Conservation (phyloP, 768 basidiomycete genomes). For the Boletus vermiculosoides region DNA sequence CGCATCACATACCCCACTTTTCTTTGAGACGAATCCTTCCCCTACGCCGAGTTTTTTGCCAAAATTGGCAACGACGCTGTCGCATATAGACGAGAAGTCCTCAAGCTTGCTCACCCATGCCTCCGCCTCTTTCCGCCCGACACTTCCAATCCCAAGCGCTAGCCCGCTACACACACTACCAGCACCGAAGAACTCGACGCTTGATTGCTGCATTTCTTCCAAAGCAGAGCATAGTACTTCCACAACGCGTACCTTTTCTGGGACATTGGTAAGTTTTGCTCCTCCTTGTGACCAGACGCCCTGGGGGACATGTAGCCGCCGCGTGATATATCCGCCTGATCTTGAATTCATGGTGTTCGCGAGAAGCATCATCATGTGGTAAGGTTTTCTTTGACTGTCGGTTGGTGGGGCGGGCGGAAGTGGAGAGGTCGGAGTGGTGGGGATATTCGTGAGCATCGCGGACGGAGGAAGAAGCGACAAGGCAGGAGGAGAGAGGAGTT, state of each 20-base stretch:
- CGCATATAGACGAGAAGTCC: conserved; percentile 76
- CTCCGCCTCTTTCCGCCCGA: conserved; percentile 76
- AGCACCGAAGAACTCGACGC: conserved; percentile 73
- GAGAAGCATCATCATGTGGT: conserved; percentile 85
- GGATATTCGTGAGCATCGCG: conserved; percentile 54
- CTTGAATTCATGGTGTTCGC: conserved; percentile 73
- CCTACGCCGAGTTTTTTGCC: conserved; percentile 88
- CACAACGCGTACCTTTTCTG: conserved; percentile 85
- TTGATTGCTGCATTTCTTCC: conserved; percentile 72
- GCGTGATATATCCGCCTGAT: conserved; percentile 87
- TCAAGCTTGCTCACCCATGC: conserved; percentile 76
- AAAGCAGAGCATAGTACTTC: conserved; percentile 75
- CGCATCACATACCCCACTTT: conserved; percentile 52
- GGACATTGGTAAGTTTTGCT: conserved; percentile 75
- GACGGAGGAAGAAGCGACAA: conserved; percentile 44
- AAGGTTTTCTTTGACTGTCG: conserved; percentile 79
- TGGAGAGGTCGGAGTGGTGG: conserved; percentile 75
- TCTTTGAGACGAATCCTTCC: conserved; percentile 83
- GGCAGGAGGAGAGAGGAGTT: conserved; percentile 42
- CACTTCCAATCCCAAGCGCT: conserved; percentile 71
- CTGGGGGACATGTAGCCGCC: conserved; percentile 80
- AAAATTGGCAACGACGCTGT: conserved; percentile 75
- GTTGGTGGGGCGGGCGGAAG: conserved; percentile 70
- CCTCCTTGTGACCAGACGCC: conserved; percentile 93
- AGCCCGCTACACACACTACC: conserved; percentile 76